phyloP scores from a whole-genome alignment of 148 eudicot genomes.

The Persicaria maculosa region DNA sequence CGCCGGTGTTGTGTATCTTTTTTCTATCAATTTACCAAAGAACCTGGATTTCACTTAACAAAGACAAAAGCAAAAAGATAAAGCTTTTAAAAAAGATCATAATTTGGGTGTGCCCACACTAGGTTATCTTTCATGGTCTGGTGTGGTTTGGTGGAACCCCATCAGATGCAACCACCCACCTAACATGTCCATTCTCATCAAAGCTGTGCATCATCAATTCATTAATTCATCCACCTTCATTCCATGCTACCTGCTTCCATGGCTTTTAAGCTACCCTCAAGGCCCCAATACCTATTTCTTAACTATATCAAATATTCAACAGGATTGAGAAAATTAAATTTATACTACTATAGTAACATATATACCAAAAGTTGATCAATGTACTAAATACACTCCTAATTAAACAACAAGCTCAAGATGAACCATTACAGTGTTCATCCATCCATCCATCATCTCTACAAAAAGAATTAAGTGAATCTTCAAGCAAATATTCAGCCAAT shows the following conservation, averaged over 20 bases:
- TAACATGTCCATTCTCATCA: not conserved
- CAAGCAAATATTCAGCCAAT: not conserved
- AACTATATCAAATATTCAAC: not conserved
- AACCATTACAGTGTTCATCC: constrained; percentile 1
- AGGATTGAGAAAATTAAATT: not conserved
- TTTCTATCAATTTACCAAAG: too few relatives aligned
- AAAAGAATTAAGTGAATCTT: not conserved
- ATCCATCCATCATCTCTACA: constrained; percentile 1
- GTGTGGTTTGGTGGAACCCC: constrained; percentile 7
- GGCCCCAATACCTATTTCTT: not conserved
- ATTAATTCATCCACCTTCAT: not conserved
- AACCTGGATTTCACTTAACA: not conserved
- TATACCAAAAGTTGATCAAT: not conserved
- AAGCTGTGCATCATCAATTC: not conserved
- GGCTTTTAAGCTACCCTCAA: not conserved
- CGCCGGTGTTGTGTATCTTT: too few relatives aligned
- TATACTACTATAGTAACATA: not conserved
- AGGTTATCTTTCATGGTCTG: not conserved
- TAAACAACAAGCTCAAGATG: not conserved
- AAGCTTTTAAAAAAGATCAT: not conserved
- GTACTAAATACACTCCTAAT: not conserved
- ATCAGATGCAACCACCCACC: not conserved
- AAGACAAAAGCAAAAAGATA: not conserved
- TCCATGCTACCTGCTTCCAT: not conserved
- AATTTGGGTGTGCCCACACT: constrained; percentile 8